A percentile compares a stretch with the other conserved stretches of the same genome.
phyloP scores from a whole-genome alignment of 1,139 yeast genomes.

The Scheffersomyces titani region DNA sequence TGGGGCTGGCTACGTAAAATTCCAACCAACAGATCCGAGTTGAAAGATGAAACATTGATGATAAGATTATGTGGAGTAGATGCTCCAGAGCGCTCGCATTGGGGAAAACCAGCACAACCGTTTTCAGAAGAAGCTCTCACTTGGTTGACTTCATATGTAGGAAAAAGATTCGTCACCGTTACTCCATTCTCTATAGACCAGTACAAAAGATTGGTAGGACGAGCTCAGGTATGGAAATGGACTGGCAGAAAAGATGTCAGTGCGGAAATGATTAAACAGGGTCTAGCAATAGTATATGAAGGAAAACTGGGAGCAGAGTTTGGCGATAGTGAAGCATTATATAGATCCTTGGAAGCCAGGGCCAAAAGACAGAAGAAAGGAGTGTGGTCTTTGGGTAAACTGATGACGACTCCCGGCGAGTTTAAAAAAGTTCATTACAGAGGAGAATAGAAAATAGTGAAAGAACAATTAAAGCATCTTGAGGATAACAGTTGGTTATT shows the following conservation, averaged over 20 bases:
- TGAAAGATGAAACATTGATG: slow-evolving; percentile 61
- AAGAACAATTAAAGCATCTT: background rate
- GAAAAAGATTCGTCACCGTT: slow-evolving; percentile 68
- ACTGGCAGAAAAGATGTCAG: slow-evolving; percentile 79
- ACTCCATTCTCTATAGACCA: slow-evolving; percentile 85
- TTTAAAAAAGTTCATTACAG: slow-evolving; percentile 50
- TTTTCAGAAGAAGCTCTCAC: slow-evolving; percentile 77
- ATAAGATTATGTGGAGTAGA: slow-evolving; percentile 92
- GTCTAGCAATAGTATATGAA: slow-evolving; percentile 87
- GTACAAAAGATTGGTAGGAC: slow-evolving; percentile 84
- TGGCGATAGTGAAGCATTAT: slow-evolving; percentile 68
- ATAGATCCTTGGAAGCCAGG: slow-evolving; percentile 55
- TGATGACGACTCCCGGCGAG: slow-evolving; percentile 77
- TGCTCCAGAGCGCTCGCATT: slow-evolving; percentile 96
- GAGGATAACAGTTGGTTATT: background rate
- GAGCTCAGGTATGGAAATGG: slow-evolving; percentile 74
- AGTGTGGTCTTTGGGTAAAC: slow-evolving; percentile 61
- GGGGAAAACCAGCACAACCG: slow-evolving; percentile 93
- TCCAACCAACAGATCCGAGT: slow-evolving; percentile 42
- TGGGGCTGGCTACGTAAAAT: slow-evolving; percentile 86
- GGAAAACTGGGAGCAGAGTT: slow-evolving; percentile 81
- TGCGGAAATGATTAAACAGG: slow-evolving; percentile 79
- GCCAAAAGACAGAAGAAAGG: slow-evolving; percentile 66
- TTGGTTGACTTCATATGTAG: slow-evolving; percentile 68
- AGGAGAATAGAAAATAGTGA: slow-evolving; percentile 3